Base-by-base conservation (phyloP, 805 yeast species). In the Ogataea philodendri region DNA sequence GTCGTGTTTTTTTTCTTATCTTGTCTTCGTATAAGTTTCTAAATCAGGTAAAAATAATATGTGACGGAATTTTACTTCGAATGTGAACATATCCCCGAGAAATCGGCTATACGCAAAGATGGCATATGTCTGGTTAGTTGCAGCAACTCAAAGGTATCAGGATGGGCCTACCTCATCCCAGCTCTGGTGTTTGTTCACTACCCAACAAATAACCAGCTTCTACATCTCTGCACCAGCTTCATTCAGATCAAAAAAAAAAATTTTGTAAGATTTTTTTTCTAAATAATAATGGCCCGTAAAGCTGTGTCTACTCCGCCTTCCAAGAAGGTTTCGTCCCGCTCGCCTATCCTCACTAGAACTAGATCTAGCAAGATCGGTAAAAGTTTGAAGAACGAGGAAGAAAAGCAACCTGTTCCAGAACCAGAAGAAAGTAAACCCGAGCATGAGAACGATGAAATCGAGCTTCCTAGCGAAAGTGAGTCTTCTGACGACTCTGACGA, bases 321-420 rank as follows among this genome's bases (percentile, higher is more conserved):
- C 15, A 32, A 35, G 22, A 48, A 43, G 29, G 15, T 36, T n/a
- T 31, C 49, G 9, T 36, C 48, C 14, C 48, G 52, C 41, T 46
- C 55, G 15, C 55, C 55, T 14, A 44, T 51, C 14, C 42, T 44
- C 22, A 49, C 55, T 5, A 50, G 49, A 37, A 46, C 46, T 9
- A 42, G 51, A 40, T 34, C 39, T 8, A 35, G 37, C 26, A 41
- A 28, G 11, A 36, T 45, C 14, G 33, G 28, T 7, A 26, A 28
- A 3, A 35, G 42, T 26, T 26, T 39, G 26, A 34, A 37, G 26
- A 35, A 41, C 6, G 48, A 27, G 22, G 15, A 27, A 18, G 17
- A 17, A 15, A n/a, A 14, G 22, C 26, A 26, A 15, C 17, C 31
- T 3, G 18, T 32, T 21, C 15, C 25, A 4, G 35, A 26, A 23